Evolutionary conservation across 345 rosid species (phyloP).

Genomic region (Mercurialis annua): DNA sequence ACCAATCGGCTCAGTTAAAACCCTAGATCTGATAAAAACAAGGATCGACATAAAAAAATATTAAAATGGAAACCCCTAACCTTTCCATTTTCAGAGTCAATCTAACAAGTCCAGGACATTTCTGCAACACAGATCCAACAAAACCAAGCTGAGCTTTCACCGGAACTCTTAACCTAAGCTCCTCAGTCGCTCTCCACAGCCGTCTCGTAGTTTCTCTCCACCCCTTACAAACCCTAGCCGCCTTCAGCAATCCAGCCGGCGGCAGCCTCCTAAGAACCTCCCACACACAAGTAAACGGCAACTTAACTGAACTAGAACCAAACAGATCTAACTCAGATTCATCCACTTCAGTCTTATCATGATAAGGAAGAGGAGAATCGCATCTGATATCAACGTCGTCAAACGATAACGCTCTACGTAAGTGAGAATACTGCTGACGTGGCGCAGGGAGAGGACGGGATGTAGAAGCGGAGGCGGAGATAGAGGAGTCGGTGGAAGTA

Average conservation of each 20-base stretch:
- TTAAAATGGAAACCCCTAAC: slow-evolving; percentile 44
- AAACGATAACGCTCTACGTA: slow-evolving; percentile 82
- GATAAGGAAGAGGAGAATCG: slow-evolving; percentile 37
- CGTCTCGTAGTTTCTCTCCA: slow-evolving; percentile 80
- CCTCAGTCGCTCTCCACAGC: slow-evolving; percentile 88
- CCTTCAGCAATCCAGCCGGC: slow-evolving; percentile 63
- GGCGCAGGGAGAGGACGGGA: slow-evolving; percentile 29
- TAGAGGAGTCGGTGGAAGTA: slow-evolving; percentile 13
- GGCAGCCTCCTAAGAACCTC: slow-evolving; percentile 77
- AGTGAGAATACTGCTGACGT: slow-evolving; percentile 56
- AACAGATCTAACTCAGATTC: slow-evolving; percentile 44
- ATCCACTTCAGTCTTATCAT: slow-evolving; percentile 36
- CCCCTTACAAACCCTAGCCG: slow-evolving; percentile 78
- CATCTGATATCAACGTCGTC: slow-evolving; percentile 58
- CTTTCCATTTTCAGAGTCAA: slow-evolving; percentile 78
- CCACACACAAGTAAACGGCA: slow-evolving; percentile 63
- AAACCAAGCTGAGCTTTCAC: slow-evolving; percentile 58
- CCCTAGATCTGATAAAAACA: slow-evolving; percentile 42
- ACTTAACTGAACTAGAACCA: slow-evolving; percentile 40
- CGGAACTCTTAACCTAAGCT: slow-evolving; percentile 76
- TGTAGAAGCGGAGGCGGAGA: slow-evolving; percentile 25
- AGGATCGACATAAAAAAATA: too few relatives aligned
- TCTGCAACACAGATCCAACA: slow-evolving; percentile 80
- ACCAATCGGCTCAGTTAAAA: slow-evolving; percentile 13
- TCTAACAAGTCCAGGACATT: slow-evolving; percentile 68